Percentiles rank a stretch among this genome's conserved stretches.
phyloP scores from a whole-genome alignment of 2,329 filamentous ascomycete species.

The Botrytis aclada region DNA sequence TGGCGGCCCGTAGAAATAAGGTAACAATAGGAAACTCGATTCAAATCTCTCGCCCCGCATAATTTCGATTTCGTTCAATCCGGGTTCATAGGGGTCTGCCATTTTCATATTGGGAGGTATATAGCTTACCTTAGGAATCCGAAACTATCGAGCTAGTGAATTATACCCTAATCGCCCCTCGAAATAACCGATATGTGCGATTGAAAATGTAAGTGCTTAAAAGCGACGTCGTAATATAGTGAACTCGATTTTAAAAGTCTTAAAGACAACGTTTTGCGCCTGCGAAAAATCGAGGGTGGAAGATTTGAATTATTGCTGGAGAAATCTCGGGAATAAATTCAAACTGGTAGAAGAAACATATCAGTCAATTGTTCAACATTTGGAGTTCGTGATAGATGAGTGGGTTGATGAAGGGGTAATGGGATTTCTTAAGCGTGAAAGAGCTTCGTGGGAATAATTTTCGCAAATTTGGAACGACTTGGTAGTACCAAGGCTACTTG shows the following conservation, averaged over 20 bases:
- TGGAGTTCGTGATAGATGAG: background rate
- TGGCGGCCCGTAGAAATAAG: background rate
- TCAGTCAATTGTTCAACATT: constrained; percentile 30
- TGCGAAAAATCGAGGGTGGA: constrained; percentile 34
- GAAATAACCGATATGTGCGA: constrained; percentile 30
- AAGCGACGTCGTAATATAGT: constrained; percentile 23
- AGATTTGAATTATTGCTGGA: constrained; percentile 34
- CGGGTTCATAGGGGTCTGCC: constrained; percentile 26
- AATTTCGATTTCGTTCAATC: background rate
- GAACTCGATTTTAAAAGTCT: constrained; percentile 30
- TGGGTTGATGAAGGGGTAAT: constrained; percentile 19
- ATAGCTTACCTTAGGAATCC: constrained; percentile 32
- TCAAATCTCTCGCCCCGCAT: background rate
- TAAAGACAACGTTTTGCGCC: constrained; percentile 35
- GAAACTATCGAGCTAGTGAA: constrained; percentile 29
- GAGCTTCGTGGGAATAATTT: constrained; percentile 22
- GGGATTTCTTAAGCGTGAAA: constrained; percentile 14
- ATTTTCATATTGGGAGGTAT: constrained; percentile 19
- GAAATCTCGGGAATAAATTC: constrained; percentile 34
- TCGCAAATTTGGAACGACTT: constrained; percentile 35
- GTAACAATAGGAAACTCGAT: background rate
- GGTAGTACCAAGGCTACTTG: constrained; percentile 28
- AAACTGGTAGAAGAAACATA: constrained; percentile 30
- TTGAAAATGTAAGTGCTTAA: constrained; percentile 26
- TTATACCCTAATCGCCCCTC: constrained; percentile 31